Evolutionary conservation across 805 yeast species (phyloP), one percentile per base, ranked within the genome.

Genomic region (Suhomyces xylopsoci): DNA sequence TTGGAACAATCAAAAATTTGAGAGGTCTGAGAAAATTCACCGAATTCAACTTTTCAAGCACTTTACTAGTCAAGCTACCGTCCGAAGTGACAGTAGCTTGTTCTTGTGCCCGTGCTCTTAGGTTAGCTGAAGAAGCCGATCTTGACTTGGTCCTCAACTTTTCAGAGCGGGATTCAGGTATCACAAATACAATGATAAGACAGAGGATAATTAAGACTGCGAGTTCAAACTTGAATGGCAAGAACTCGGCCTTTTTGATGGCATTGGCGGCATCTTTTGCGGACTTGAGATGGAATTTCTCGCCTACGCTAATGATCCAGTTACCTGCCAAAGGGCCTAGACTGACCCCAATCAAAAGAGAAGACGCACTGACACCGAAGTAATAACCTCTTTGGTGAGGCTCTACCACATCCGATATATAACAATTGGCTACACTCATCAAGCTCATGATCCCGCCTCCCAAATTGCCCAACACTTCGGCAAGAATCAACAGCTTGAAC

Each of bases 11-110:
- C 15, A 62, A 50, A 24, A 62, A 52, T 14, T 58, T 50, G 10
- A 62, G 47, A 7, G 64, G 66, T 20, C 55, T 55, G 28, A 62
- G 52, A 32, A 62, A 53, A 45, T 57, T 58, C 45, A 62, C 47
- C 8, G 20, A 38, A 8, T 20, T 19, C 15, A 45, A 32, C 38
- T 4, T 40, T 8, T 19, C 10, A 30, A 9, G 32, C 14, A 14
- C 24, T 3, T 7, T 25, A 4, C n/a, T 26, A 3, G 45, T 34
- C 32, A 14, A 20, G 15, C 34, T 30, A 3, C 3, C n/a, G 30
- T 20, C 45, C 24, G 30, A 20, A 22, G 15, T 32, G 17, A 17
- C 6, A n/a, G 36, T 7, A n/a, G 25, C n/a, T 14, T 30, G 34
- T 5, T 14, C 34, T 17, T 36, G 41, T 17, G 42, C 42, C 12